Conservation (phyloP, 1,284 basidiomycete species). For the Grifola frondosa region DNA sequence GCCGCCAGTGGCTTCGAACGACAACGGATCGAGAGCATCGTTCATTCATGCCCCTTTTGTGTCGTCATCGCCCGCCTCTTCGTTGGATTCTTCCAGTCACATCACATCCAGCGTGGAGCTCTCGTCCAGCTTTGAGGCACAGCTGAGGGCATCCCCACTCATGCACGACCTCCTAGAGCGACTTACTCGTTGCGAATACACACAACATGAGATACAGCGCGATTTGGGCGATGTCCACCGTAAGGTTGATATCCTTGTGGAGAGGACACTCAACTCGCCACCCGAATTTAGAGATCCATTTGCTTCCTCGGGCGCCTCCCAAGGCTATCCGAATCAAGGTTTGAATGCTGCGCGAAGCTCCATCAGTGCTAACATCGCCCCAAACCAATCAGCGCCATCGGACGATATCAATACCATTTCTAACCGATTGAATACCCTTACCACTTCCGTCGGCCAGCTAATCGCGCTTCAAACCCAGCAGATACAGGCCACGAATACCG, state of each 20-base stretch:
- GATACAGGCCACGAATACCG: slow-evolving; percentile 45
- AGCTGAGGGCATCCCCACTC: slow-evolving; percentile 70
- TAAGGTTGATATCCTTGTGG: slow-evolving; percentile 76
- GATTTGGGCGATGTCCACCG: slow-evolving; percentile 72
- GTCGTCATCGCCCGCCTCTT: slow-evolving; percentile 75
- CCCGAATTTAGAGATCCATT: slow-evolving; percentile 78
- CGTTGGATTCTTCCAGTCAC: slow-evolving; percentile 69
- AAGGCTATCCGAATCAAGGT: slow-evolving; percentile 36
- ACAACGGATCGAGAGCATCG: slow-evolving; percentile 35
- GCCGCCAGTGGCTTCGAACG: slow-evolving; percentile 43
- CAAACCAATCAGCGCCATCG: slow-evolving; percentile 59
- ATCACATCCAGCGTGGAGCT: slow-evolving; percentile 46
- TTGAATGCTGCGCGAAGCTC: slow-evolving; percentile 56
- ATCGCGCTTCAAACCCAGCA: slow-evolving; percentile 75
- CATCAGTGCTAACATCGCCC: slow-evolving; percentile 59
- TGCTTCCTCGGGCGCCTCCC: slow-evolving; percentile 34
- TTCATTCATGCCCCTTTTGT: slow-evolving; percentile 40
- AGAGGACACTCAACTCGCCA: slow-evolving; percentile 50
- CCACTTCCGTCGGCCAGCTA: slow-evolving; percentile 84
- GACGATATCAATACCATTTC: slow-evolving; percentile 80
- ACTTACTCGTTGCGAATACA: slow-evolving; percentile 67
- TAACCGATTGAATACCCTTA: slow-evolving; percentile 78
- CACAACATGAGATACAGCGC: slow-evolving; percentile 70
- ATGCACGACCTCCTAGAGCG: slow-evolving; percentile 78
- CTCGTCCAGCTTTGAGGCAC: slow-evolving; percentile 58